These are phyloP conservation scores for Thuja plicata DNA, from an alignment of 83 land plant species.

Conservation along the genomic window DNA sequence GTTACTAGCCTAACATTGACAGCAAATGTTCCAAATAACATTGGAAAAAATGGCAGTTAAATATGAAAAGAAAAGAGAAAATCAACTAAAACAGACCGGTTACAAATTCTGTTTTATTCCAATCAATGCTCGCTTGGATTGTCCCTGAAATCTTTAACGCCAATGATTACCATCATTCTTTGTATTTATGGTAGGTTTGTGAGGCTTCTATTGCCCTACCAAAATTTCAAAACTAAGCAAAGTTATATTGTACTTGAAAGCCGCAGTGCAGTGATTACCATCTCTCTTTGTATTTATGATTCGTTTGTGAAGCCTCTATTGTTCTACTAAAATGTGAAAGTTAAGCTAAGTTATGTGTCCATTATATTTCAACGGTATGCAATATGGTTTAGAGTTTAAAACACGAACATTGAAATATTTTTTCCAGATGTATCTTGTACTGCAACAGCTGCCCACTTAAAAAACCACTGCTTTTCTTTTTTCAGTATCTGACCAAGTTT, in stretches of 20 bases:
- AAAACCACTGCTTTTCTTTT: neutral
- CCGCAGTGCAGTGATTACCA: too few relatives aligned
- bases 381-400: neutral
- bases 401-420: neutral
- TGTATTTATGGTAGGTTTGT: too few relatives aligned
- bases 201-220: too few relatives aligned
- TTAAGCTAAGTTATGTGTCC: neutral
- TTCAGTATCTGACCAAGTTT: neutral
- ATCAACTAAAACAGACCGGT: neutral
- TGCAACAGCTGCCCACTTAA: neutral
- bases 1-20: neutral
- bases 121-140: neutral
- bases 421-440: neutral
- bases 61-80: too few relatives aligned
- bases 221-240: too few relatives aligned
- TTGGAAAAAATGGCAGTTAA: neutral
- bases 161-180: neutral
- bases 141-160: neutral
- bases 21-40: neutral
- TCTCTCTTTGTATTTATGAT: too few relatives aligned
- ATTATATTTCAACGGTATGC: neutral
- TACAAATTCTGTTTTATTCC: neutral
- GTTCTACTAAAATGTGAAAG: neutral
- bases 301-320: too few relatives aligned
- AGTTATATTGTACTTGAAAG: too few relatives aligned